Evolutionary conservation across 2,329 filamentous ascomycete genomes (phyloP), one percentile per base, ranked within the genome.

Genomic region (Scedosporium aurantiacum): DNA sequence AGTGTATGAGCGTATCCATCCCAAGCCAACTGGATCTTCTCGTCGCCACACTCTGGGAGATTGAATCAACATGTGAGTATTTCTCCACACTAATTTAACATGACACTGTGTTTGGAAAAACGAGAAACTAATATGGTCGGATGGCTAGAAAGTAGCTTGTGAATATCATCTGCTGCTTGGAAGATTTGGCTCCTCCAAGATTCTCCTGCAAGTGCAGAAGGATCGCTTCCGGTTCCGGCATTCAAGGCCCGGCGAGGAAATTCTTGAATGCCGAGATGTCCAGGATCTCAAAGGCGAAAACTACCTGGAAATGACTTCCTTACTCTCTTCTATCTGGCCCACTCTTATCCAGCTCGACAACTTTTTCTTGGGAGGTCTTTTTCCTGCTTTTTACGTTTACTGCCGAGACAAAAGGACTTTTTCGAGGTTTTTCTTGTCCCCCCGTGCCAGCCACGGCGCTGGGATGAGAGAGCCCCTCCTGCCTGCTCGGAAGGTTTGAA

Each of bases 1-100:
- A 71, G 79, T 84, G 45, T 60, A 45, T 28, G 43, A 60, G 27
- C 58, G 58, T 14, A 40, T 60, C 27, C 37, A 55, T 21, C 6
- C 16, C 10, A 28, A 37, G 27, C 45, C 45, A 4, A 27, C 28
- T 12, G 12, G 32, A 12, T 37, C 40, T 28, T 23, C 54, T 47
- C 58, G 45, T n/a, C 60, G 52, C 23, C 60, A 41, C 47, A 45
- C 60, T 25, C 50, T 40, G 5, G 60, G 52, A 52, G 54, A 57
- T 57, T 40, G 58, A 60, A 60, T 25, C 5, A 28, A 27, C n/a
- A 18, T 50, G 58, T 60, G 47, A 45, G 52, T 32, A 16, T 10
- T 18, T 28, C 45, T 40, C 32, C 60, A 37, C 32, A 37, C 12
- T 10, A 12, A 12, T 10, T 12, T 37, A 12, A 28, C 32, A 37